Base-by-base conservation (phyloP, 768 basidiomycete species). In the Phylloporus sp. region DNA sequence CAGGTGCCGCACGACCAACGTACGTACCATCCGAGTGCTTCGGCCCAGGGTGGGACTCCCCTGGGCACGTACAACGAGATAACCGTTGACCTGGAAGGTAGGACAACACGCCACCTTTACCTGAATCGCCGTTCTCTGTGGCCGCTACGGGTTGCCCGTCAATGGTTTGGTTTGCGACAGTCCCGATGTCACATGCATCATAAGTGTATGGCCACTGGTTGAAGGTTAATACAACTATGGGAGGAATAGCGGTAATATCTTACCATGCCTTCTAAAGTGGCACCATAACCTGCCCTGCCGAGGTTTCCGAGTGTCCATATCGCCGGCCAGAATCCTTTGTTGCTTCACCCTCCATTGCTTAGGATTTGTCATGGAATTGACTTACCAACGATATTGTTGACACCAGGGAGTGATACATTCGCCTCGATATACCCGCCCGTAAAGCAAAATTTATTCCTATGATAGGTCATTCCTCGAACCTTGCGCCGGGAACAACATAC, bases 401-500 rank as follows among this genome's bases (percentile, higher is more conserved):
- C 72, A 8, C 87, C 86, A 22, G 88, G 88, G 12, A 90, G 74
- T 16, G 77, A 74, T 9, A 88, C 82, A 9, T 70, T 76, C 1
- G 76, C 66, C 62, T 90, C 86, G 46, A 91, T 76, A 50, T 85
- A 80, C 23, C 91, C 91, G 23, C 87, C 88, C 13, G 88, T 88
- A 69, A 92, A 93, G 67, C 89, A 95, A 54, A 95, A 86, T 69
- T 93, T 91, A 69, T 93, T 93, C 88, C 81, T 81, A 52, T 7
- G n/a, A 18, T 7, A 23, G 43, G 15, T 64, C 27, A 63, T 40
- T 38, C 39, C 16, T 45, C 5, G 44, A 45, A 39, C 15, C 46
- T 40, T 16, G 29, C 31, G 13, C 34, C 50, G 48, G 29, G 51
- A 28, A 31, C 22, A 16, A 52, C 59, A 51, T 53, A 64, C 69